Evolutionary conservation across 2,329 filamentous ascomycete genomes (phyloP), one percentile per base, ranked within the genome.

Genomic region (Beauveria australis): DNA sequence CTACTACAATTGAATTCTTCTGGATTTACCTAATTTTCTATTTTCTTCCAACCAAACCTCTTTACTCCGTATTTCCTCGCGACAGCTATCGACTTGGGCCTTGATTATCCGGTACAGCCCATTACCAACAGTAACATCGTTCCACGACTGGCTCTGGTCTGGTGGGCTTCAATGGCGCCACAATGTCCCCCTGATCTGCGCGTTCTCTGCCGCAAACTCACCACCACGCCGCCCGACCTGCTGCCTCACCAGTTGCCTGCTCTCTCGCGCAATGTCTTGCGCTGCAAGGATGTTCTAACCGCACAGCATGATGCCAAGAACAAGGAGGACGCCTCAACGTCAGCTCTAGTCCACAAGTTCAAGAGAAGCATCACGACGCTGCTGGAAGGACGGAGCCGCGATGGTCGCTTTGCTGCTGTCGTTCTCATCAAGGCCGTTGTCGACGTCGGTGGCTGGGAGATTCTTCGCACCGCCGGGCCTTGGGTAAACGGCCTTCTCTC

Each of bases 371-470:
- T 96, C 62, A 87, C 85, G 1, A 86, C 89, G 14, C 79, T 97
- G 16, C 77, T 97, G 40, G 89, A 90, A 70, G 91, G 93, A 60
- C 87, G 87, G 62, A 90, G 78, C 53, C 71, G 84, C 2, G 85
- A 92, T 67, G 90, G 88, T 48, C 84, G 91, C 67, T 95, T 93
- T 76, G 82, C 87, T 19, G 92, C 88, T 7, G 84, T 89, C 48
- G 86, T 89, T 18, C 75, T 97, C 53, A 83, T 92, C 72, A 97
- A 97, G 75, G 84, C 89, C 4, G 79, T 87, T 5, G 78, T 96
- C 48, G 92, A 97, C 67, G 84, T 89, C 46, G 92, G 92, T 26
- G 91, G 91, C 51, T 91, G 89, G 85, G 91, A 95, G 69, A 84
- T 89, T 61, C 79, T 97, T 62, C 85, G 87, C 64, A 85, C 84